phyloP scores from a whole-genome alignment of 164 flowering plant genomes.

The Stephania japonica region DNA sequence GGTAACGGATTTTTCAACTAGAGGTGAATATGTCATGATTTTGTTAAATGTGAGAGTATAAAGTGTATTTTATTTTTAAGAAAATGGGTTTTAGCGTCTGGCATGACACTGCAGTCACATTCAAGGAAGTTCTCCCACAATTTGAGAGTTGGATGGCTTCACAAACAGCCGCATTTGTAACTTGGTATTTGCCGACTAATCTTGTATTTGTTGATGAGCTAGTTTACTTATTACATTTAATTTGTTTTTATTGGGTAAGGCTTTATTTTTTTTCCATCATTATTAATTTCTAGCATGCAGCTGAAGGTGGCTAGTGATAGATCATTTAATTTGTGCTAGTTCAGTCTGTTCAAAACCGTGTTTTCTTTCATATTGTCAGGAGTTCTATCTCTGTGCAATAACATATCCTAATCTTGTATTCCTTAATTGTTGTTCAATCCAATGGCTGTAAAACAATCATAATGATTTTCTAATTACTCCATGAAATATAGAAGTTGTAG shows the following conservation, averaged over 20 bases:
- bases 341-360: neutral
- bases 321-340: neutral
- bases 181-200: conserved; percentile 52
- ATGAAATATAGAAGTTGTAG: neutral
- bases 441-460: neutral
- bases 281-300: neutral
- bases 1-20: too few species aligned
- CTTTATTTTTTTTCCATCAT: neutral
- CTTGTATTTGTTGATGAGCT: neutral
- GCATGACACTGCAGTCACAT: conserved; percentile 93
- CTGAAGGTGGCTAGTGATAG: neutral
- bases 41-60: too few species aligned
- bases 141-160: conserved; percentile 80
- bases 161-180: conserved; percentile 98
- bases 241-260: neutral
- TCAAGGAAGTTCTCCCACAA: conserved; percentile 61
- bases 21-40: too few species aligned
- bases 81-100: conserved; percentile 58
- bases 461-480: neutral
- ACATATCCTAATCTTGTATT: neutral
- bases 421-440: neutral
- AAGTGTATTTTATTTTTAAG: neutral
- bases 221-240: neutral
- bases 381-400: neutral
- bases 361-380: neutral